Base-by-base conservation (phyloP, 805 yeast genomes). In the Debaryomyces tyrocola region DNA sequence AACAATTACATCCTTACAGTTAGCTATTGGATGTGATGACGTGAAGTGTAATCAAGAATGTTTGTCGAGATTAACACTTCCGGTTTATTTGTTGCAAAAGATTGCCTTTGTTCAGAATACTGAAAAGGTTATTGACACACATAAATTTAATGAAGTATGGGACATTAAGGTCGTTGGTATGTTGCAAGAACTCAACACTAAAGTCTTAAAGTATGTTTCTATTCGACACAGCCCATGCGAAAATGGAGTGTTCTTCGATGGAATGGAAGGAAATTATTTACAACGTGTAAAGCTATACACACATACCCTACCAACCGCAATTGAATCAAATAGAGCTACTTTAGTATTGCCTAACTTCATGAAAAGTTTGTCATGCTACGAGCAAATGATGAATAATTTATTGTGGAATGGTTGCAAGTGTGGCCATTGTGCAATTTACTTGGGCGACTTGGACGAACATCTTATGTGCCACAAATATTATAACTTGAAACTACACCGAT, bases 321-420 rank as follows among this genome's bases (percentile, higher is more conserved):
- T 53, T 8, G 18, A 37, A 27, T 14, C 37, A 14, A 49, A 44
- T 14, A 56, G 67, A 1, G 65, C 81, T 37, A 64, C 76, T 40
- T 58, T 87, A 11, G 64, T 79, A 4, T 72, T 83, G 0, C 90
- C 91, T 2, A 80, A 81, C 4, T 70, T 84, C 44, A 60, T 87
- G 51, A 80, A 82, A 46, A 67, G 83, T 0, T 66, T 84, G 17
- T 70, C 89, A 0, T 79, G 88, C 50, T 87, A 85, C 59, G 95
- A 87, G 52, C 84, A 83, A 46, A 60, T 84, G 6, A 81, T 83
- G 58, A 85, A 88, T 39, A 86, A 84, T 50, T 52, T 87, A 42
- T 61, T 87, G 20, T 87, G 92, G 91, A 86, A 85, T 58, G 92
- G 92, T 0, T 86, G 92, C 60, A 75, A 74, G 33, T 87, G 95